Percentiles rank a stretch among this genome's conserved stretches.
Evolutionary conservation across 2,329 filamentous ascomycete genomes (phyloP).

Genomic region (Talaromyces sp.): DNA sequence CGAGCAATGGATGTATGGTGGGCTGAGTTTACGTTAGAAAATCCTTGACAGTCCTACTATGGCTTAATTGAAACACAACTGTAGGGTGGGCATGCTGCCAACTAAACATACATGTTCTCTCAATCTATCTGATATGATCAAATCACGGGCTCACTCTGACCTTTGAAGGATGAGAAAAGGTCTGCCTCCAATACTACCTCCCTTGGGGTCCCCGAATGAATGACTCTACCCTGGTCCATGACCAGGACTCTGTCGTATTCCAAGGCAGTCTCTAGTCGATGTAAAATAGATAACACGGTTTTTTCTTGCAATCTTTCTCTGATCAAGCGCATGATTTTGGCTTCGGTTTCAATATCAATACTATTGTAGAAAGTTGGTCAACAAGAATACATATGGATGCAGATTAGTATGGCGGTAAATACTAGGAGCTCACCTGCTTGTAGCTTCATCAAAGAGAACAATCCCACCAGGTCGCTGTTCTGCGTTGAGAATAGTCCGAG

Average conservation of each 20-base stretch:
- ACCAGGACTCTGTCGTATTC: constrained; percentile 6
- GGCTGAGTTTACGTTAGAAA: neutral
- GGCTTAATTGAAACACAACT: neutral
- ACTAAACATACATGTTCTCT: neutral
- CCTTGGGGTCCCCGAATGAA: neutral
- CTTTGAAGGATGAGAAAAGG: neutral
- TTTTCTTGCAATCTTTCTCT: neutral
- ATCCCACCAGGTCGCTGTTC: constrained; percentile 3
- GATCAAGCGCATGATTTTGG: neutral
- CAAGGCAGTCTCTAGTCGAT: constrained; percentile 6
- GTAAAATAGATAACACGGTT: neutral
- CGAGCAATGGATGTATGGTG: neutral
- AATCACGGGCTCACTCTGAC: neutral
- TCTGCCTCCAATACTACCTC: neutral
- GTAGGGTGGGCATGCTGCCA: neutral
- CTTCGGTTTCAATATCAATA: constrained; percentile 4
- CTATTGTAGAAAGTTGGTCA: neutral
- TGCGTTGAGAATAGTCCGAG: neutral
- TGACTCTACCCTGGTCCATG: constrained; percentile 4
- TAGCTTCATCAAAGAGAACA: constrained; percentile 10
- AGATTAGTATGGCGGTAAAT: neutral
- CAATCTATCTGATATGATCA: neutral
- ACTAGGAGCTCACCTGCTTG: neutral
- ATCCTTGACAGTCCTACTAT: neutral
- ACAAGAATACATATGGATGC: neutral